phyloP scores from a whole-genome alignment of 2,329 filamentous ascomycete species.

The Paecilomyces formosus region DNA sequence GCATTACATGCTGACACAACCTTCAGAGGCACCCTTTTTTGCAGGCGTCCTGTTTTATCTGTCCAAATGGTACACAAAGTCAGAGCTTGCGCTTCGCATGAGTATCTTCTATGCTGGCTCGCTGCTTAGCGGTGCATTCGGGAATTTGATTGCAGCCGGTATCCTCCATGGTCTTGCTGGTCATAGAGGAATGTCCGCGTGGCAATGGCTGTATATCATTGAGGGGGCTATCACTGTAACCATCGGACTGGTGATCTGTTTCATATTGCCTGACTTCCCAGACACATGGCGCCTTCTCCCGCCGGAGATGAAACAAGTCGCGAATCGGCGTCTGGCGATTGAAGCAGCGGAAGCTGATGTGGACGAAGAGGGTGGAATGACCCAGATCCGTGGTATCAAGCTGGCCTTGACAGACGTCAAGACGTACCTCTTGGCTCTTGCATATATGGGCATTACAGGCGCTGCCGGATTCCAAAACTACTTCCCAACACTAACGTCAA shows the following conservation, averaged over 20 bases:
- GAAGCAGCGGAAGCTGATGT: constrained; percentile 42
- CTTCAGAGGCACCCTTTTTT: constrained; percentile 39
- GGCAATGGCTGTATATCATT: constrained; percentile 36
- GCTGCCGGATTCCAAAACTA: constrained; percentile 51
- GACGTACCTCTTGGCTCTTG: constrained; percentile 38
- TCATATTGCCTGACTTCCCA: constrained; percentile 34
- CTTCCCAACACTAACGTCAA: constrained; percentile 45
- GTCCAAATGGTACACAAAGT: constrained; percentile 47
- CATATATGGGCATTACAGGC: constrained; percentile 43
- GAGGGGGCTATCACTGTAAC: constrained; percentile 29
- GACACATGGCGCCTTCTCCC: constrained; percentile 34
- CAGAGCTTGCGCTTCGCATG: constrained; percentile 44
- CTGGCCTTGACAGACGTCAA: constrained; percentile 45
- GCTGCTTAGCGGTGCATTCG: constrained; percentile 45
- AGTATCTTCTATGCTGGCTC: constrained; percentile 48
- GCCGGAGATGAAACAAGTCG: constrained; percentile 37
- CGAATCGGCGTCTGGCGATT: constrained; percentile 39
- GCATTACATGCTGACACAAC: constrained; percentile 2
- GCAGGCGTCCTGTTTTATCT: constrained; percentile 43
- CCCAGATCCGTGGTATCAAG: constrained; percentile 43
- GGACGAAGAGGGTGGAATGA: constrained; percentile 42
- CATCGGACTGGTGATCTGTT: constrained; percentile 24
- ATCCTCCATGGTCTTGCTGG: constrained; percentile 37
- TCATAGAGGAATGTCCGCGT: constrained; percentile 26
- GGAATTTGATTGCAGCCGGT: constrained; percentile 48